Evolutionary conservation across 2,329 filamentous ascomycete species (phyloP), one percentile per base, ranked within the genome.

Genomic region (Diaporthe vaccinii): DNA sequence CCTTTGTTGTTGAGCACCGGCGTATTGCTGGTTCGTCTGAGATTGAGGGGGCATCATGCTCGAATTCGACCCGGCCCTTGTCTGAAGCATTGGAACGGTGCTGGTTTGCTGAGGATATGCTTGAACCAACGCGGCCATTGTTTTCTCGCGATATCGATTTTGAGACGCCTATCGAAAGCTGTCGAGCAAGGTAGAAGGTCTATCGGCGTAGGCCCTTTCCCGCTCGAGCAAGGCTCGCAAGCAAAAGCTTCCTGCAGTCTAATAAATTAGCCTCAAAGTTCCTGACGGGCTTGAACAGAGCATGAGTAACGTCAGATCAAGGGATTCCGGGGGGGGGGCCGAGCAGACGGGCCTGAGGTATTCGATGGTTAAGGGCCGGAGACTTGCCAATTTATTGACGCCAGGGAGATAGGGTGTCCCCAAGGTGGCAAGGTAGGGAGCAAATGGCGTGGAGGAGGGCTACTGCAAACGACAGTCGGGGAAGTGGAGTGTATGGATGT

Each of bases 121-220:
- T 86, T 96, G 94, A 82, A 96, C 93, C 88, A 96, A 89, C 84
- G 94, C 93, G 88, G 94, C 94, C 94, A 97, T 96, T 84, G 83
- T 93, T 88, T 67, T 68, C 75, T 28, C 62, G 57, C 55, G 51
- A 49, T 41, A 20, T 25, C 67, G 34, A 82, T 82, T 79, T 79
- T 77, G 75, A 80, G 76, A 76, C 76, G 39, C 51, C 36, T 51
- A 44, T 55, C 59, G 34, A 57, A 46, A 44, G 77, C 78, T 78
- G 75, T 76, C 65, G 74, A 78, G 77, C 55, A 25, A 39, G 58
- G 28, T 25, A 8, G n/a, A 55, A 49, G 28, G 28, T 72, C 62
- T 55, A 74, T 20, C 59, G 49, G 34, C 34, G 71, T 55, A 65
- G 36, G 49, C 22, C 44, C 39, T 39, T 41, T 46, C 25, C 71